Conservation (phyloP, 331 rosid genomes). For the Rhamnella rubrinervis region DNA sequence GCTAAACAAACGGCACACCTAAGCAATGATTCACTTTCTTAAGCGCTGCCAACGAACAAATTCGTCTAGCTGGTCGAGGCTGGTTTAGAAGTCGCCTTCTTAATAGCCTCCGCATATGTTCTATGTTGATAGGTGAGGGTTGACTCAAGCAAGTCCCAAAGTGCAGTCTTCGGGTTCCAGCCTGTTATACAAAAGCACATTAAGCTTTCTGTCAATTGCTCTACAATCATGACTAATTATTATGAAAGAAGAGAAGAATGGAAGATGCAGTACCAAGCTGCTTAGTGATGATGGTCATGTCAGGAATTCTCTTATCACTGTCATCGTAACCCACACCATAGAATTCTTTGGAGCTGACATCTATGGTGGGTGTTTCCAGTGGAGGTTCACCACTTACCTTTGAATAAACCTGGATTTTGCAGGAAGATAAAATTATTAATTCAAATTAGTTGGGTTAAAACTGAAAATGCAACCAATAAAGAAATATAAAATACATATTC, state of each 20-base stretch:
- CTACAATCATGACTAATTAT: conserved; percentile 7
- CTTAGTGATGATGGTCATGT: conserved; percentile 85
- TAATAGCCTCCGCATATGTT: conserved; percentile 84
- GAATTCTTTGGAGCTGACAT: conserved; percentile 85
- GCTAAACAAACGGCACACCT: conserved; percentile 27
- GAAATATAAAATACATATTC: background rate
- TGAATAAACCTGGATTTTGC: conserved; percentile 59
- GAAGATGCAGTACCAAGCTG: conserved; percentile 67
- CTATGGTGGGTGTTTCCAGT: conserved; percentile 59
- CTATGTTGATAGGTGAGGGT: conserved; percentile 93
- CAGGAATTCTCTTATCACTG: conserved; percentile 92
- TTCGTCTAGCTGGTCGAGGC: conserved; percentile 48
- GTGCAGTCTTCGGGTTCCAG: conserved; percentile 90
- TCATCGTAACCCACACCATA: conserved; percentile 96
- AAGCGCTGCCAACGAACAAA: conserved; percentile 17
- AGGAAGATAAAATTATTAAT: background rate
- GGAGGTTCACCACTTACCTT: conserved; percentile 74
- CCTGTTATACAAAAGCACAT: conserved; percentile 33
- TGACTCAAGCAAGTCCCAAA: conserved; percentile 90
- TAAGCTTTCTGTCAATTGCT: background rate
- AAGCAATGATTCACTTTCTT: conserved; percentile 20
- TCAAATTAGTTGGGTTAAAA: background rate
- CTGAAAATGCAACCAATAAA: background rate
- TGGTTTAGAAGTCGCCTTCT: conserved; percentile 67
- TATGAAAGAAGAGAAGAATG: background rate